phyloP scores from a whole-genome alignment of 257 asterid genomes.

The Solanum medicagineum region DNA sequence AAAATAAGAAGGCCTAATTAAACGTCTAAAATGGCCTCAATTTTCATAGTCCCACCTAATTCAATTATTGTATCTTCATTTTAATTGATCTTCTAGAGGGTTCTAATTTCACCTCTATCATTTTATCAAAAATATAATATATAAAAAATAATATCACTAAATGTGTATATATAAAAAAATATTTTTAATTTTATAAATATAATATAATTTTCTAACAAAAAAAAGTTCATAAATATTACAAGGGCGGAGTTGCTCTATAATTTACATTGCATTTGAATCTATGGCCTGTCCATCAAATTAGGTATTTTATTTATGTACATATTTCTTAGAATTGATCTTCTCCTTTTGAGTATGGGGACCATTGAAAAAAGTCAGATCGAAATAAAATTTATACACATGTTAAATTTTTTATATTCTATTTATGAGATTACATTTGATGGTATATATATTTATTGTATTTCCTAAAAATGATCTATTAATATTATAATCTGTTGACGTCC shows the following conservation, averaged over 20 bases:
- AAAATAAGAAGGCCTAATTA: neutral
- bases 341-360: too few species aligned
- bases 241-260: neutral
- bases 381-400: rapidly evolving
- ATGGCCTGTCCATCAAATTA: neutral
- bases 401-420: too few species aligned
- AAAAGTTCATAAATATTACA: neutral
- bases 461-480: too few species aligned
- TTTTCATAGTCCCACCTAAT: neutral
- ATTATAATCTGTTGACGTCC: neutral
- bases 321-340: neutral
- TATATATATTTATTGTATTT: neutral
- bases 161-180: neutral
- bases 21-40: neutral
- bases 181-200: too few species aligned
- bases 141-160: neutral
- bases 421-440: too few species aligned
- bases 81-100: neutral
- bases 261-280: neutral
- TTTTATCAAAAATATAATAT: neutral
- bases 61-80: neutral
- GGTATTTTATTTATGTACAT: neutral
- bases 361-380: too few species aligned
- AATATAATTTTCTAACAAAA: neutral
- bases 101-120: neutral